Evolutionary conservation across 768 basidiomycete species (phyloP).

Genomic region (Inosperma sp.): DNA sequence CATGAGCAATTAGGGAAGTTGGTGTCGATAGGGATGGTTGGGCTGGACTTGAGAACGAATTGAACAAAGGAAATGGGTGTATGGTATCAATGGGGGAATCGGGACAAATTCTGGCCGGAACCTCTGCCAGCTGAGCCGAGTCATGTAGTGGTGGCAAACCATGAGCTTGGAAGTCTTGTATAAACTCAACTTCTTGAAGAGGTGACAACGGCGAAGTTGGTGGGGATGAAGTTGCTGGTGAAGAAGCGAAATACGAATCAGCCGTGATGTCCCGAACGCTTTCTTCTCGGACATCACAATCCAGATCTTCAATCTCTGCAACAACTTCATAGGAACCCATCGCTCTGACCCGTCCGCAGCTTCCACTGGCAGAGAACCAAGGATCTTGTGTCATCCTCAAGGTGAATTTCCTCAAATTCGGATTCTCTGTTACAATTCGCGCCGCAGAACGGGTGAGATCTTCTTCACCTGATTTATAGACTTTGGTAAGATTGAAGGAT

Average conservation of each 20-base stretch:
- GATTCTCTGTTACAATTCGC: conserved; percentile 29
- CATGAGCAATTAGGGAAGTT: conserved; percentile 9
- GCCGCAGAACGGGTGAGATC: conserved; percentile 29
- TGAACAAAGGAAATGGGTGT: too few species aligned
- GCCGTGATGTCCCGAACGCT: conserved; percentile 12
- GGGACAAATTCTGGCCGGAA: too few species aligned
- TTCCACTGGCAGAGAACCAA: conserved; percentile 33
- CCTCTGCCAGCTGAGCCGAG: too few species aligned
- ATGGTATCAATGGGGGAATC: too few species aligned
- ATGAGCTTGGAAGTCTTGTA: too few species aligned
- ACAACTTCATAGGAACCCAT: conserved; percentile 30
- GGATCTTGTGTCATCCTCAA: conserved; percentile 32
- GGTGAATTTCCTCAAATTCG: conserved; percentile 28
- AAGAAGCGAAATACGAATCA: too few species aligned
- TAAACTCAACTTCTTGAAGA: too few species aligned
- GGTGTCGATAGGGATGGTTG: not conserved
- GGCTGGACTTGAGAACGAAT: not conserved
- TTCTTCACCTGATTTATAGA: conserved; percentile 34
- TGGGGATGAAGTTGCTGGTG: too few species aligned
- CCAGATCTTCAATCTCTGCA: conserved; percentile 3
- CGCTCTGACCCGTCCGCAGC: conserved; percentile 26
- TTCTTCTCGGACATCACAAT: conserved; percentile 3
- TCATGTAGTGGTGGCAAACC: too few species aligned
- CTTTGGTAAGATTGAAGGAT: conserved; percentile 32
- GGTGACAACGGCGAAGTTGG: too few species aligned